Evolutionary conservation across 768 basidiomycete species (phyloP).

Genomic region (Collybiopsis confluens): DNA sequence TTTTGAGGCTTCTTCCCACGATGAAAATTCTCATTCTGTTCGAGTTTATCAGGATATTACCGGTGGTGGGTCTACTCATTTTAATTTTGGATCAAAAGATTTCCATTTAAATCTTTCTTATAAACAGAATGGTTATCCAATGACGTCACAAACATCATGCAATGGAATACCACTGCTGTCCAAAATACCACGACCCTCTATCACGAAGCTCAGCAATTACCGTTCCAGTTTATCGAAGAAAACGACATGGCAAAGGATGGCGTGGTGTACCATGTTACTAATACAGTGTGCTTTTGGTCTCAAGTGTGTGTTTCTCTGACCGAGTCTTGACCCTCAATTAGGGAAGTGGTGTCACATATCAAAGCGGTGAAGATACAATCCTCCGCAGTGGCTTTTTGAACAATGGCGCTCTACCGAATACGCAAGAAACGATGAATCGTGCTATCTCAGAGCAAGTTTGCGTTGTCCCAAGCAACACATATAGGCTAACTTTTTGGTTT

Average conservation of each 20-base stretch:
- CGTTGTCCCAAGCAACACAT: neutral
- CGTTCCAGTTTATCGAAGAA: constrained; percentile 9
- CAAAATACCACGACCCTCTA: neutral
- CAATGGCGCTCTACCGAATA: constrained; percentile 2
- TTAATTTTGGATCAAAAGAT: neutral
- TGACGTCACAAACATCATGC: neutral
- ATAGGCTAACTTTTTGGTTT: neutral
- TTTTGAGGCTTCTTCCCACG: constrained; percentile 18
- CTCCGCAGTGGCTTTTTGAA: constrained; percentile 9
- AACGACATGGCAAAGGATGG: constrained; percentile 10
- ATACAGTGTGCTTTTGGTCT: neutral
- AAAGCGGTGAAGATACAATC: constrained; percentile 8
- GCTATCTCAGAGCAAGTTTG: constrained; percentile 7
- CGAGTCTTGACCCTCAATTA: neutral
- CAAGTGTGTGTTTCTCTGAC: neutral
- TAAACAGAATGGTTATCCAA: constrained; percentile 12
- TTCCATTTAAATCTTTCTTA: neutral
- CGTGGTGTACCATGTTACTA: constrained; percentile 10
- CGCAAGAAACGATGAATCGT: constrained; percentile 9
- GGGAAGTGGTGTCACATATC: constrained; percentile 2
- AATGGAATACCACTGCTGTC: constrained; percentile 14
- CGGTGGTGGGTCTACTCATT: constrained; percentile 15
- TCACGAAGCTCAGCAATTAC: constrained; percentile 7
- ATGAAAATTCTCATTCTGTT: constrained; percentile 19
- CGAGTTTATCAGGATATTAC: constrained; percentile 26